phyloP scores from a whole-genome alignment of 1,284 basidiomycete species.

The Volvariella surrecta region DNA sequence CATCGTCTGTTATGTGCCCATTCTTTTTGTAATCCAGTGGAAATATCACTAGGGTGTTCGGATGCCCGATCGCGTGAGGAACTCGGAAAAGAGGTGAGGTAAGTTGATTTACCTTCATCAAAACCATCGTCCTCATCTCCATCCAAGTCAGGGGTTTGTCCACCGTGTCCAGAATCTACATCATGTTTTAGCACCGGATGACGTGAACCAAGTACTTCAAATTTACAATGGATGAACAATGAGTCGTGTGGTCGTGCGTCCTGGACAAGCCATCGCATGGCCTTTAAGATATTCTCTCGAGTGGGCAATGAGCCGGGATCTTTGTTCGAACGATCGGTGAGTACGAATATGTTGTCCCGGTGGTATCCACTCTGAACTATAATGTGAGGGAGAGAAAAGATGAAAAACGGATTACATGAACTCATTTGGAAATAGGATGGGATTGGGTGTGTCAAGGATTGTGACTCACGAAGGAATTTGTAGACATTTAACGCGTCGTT shows the following conservation, averaged over 20 bases:
- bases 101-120: constrained; percentile 47
- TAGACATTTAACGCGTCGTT: constrained; percentile 75
- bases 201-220: not conserved
- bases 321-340: constrained; percentile 61
- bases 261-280: constrained; percentile 83
- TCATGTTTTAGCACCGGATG: too few species aligned
- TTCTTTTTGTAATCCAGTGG: constrained; percentile 67
- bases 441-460: too few species aligned
- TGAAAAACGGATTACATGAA: not conserved
- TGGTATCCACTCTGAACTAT: constrained; percentile 57
- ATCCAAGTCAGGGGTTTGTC: constrained; percentile 62
- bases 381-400: not conserved
- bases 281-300: constrained; percentile 69
- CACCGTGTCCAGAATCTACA: constrained; percentile 77
- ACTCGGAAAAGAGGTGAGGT: not conserved
- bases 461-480: constrained; percentile 52
- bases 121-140: constrained; percentile 63
- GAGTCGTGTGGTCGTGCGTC: constrained; percentile 73
- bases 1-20: constrained; percentile 74
- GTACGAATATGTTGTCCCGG: constrained; percentile 65
- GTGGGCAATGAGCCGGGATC: constrained; percentile 64
- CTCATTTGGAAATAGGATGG: not conserved
- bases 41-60: constrained; percentile 42
- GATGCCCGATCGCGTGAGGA: not conserved
- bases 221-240: constrained; percentile 82